These are phyloP conservation scores for Thalassiosira delicatula DNA, from an alignment of 352 stramenopile genomes.

Conservation along the genomic window DNA sequence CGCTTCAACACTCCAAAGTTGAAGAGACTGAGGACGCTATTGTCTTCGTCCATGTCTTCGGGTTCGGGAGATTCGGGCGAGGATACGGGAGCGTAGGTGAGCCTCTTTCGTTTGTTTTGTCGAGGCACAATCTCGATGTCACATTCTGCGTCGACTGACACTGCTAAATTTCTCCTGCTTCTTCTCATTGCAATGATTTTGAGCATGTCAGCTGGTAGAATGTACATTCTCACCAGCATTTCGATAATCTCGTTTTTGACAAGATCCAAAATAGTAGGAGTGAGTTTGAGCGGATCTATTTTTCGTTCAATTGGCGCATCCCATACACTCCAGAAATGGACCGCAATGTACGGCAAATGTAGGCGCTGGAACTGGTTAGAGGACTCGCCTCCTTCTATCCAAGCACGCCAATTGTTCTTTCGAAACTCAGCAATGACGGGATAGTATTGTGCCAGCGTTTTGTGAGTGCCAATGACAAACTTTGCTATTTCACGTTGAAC, in stretches of 20 bases:
- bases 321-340: neutral
- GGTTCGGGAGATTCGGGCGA: neutral
- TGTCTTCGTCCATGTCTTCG: neutral
- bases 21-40: neutral
- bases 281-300: neutral
- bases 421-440: neutral
- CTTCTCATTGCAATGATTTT: neutral
- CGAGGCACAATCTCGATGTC: neutral
- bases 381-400: neutral
- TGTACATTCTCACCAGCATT: neutral
- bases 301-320: neutral
- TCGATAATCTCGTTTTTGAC: conserved; percentile 5
- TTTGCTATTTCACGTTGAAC: neutral
- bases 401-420: neutral
- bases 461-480: neutral
- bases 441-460: neutral
- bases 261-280: neutral
- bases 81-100: neutral
- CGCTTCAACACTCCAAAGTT: neutral
- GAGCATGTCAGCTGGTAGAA: neutral
- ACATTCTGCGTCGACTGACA: neutral
- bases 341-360: neutral
- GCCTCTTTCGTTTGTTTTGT: neutral
- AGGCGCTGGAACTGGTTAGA: conserved; percentile 9
- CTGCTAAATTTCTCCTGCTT: neutral